Evolutionary conservation across 495 filamentous ascomycete genomes (phyloP).

Genomic region (Haplographium delicatum): DNA sequence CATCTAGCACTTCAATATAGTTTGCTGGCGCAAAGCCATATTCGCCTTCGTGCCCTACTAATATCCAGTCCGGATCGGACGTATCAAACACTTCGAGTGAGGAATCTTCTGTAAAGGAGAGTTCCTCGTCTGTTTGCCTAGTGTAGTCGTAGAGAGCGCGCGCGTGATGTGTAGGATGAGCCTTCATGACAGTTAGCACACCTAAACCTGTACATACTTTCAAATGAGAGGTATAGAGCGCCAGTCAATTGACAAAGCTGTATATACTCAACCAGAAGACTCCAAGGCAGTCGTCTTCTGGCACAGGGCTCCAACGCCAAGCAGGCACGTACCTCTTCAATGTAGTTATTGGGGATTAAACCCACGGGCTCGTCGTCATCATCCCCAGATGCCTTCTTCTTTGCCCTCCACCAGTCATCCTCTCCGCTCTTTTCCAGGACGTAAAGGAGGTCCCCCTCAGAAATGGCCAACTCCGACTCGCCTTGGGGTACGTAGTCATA

Average conservation of each 20-base stretch:
- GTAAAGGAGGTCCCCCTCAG: constrained; percentile 88
- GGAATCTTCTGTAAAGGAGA: constrained; percentile 91
- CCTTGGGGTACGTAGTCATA: constrained; percentile 92
- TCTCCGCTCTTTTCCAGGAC: constrained; percentile 84
- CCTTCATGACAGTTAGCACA: constrained; percentile 42
- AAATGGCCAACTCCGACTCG: constrained; percentile 80
- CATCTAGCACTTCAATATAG: constrained; percentile 68
- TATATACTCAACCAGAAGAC: background rate
- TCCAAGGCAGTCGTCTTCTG: background rate
- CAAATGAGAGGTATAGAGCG: no score
- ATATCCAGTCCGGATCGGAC: constrained; percentile 92
- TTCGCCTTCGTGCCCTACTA: constrained; percentile 78
- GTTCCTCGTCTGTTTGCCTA: constrained; percentile 93
- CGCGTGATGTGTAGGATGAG: constrained; percentile 64
- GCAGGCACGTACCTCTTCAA: constrained; percentile 74
- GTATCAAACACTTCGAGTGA: constrained; percentile 79
- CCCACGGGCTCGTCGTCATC: constrained; percentile 95
- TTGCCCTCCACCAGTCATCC: constrained; percentile 97
- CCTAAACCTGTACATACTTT: background rate
- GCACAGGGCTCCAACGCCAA: background rate
- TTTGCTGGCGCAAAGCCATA: constrained; percentile 97
- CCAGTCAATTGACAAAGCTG: background rate
- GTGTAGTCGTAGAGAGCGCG: constrained; percentile 95
- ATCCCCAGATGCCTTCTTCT: constrained; percentile 87
- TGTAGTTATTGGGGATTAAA: constrained; percentile 91